A percentile compares a stretch with the other conserved stretches of the same genome.
Evolutionary conservation across 345 rosid genomes (phyloP).

Genomic region (Hypericum perforatum): DNA sequence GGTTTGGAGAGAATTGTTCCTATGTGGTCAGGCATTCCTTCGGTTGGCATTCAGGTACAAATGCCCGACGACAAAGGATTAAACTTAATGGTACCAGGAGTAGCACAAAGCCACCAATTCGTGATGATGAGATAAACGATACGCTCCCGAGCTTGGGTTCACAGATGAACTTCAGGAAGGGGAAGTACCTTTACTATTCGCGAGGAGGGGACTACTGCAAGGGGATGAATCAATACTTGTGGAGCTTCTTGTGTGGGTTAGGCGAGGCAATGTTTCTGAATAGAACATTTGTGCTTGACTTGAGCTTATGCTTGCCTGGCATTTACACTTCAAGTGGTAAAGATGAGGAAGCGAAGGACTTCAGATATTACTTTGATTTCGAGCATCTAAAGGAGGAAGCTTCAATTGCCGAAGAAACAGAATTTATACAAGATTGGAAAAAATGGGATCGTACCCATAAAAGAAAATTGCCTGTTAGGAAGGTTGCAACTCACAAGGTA

Average conservation of each 20-base stretch:
- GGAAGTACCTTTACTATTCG: conserved; percentile 76
- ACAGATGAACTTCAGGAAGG: conserved; percentile 40
- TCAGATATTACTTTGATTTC: conserved; percentile 73
- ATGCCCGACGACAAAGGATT: conserved; percentile 47
- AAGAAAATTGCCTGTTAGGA: conserved; percentile 60
- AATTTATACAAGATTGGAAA: conserved; percentile 72
- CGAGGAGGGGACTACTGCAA: conserved; percentile 89
- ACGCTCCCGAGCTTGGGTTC: conserved; percentile 23
- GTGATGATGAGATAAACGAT: conserved; percentile 23
- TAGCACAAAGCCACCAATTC: conserved; percentile 6
- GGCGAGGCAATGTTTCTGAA: conserved; percentile 94
- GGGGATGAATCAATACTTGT: conserved; percentile 88
- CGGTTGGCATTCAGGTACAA: conserved; percentile 85
- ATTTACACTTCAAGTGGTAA: conserved; percentile 51
- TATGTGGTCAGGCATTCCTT: conserved; percentile 44
- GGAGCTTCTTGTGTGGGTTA: conserved; percentile 95
- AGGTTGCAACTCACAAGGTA: conserved; percentile 52
- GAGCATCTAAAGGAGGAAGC: conserved; percentile 86
- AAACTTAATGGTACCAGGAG: conserved; percentile 8
- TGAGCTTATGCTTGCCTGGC: conserved; percentile 65
- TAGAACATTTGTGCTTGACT: conserved; percentile 82
- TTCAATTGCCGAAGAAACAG: conserved; percentile 68
- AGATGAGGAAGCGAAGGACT: conserved; percentile 86
- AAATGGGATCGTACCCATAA: conserved; percentile 68
- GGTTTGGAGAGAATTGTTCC: conserved; percentile 49